Evolutionary conservation across 108 stramenopile genomes (phyloP), one percentile per base, ranked within the genome.

Genomic region (Asterionellopsis glacialis): DNA sequence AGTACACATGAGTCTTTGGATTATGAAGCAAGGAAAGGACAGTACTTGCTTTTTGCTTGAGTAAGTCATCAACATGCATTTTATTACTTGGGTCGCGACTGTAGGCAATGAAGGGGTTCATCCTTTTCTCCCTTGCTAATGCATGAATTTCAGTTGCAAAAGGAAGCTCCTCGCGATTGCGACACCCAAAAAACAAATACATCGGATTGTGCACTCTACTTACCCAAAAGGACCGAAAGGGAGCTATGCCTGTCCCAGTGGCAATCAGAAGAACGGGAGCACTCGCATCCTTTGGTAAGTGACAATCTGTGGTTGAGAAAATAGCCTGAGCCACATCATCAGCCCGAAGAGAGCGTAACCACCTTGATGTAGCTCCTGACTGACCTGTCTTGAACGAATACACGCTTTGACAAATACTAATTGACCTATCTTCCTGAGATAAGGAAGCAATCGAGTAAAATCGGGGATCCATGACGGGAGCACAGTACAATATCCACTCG

Each of bases 401-500:
- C 45, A 64, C 38, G 19, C 51, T 55, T 15, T 27, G n/a, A 40
- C 58, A 22, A 44, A 47, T 54, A 57, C 66, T 80, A 41, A 81
- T 80, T 65, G 78, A 80, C 11, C 70, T 40, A 19, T 83, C 77
- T 65, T 84, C 74, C 45, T 79, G 66, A 4, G 77, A 65, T 13
- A 28, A 44, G 19, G 83, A 82, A 0, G 87, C 81, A 65, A 88
- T 88, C 11, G 81, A 84, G 55, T 88, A 88, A 63, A 83, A 84
- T 12, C 83, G 72, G 24, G 83, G 79, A 51, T 72, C 69, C 79
- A 88, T 82, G 28, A 79, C 76, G 14, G 68, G 41, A 9, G 63
- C 60, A 18, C 80, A 51, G 65, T 66, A 82, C 39, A 88, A 27
- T 33, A 33, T 33, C 22, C 80, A 70, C 39, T 84, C 86, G 41